Evolutionary conservation across 805 yeast species (phyloP).

Genomic region (Suhomyces faveliae): DNA sequence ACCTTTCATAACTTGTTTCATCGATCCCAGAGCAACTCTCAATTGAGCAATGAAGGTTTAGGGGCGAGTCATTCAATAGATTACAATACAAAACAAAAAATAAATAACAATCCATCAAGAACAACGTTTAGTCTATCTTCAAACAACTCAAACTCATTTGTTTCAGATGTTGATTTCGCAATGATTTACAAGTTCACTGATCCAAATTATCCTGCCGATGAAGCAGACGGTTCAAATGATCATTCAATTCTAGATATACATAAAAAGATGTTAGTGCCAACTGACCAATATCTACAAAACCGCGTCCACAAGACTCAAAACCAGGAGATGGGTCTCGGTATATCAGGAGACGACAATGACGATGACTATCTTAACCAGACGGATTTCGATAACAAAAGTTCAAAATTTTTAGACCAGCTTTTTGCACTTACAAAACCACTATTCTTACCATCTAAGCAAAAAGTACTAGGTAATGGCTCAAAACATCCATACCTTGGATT

Average conservation of each 20-base stretch:
- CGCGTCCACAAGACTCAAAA: constrained; percentile 16
- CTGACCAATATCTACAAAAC: constrained; percentile 32
- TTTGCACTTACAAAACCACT: constrained; percentile 23
- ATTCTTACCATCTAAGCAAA: constrained; percentile 24
- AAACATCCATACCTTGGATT: constrained; percentile 22
- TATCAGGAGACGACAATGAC: constrained; percentile 11
- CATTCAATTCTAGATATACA: constrained; percentile 27
- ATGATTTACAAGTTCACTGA: constrained; percentile 34
- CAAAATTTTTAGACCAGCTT: constrained; percentile 20
- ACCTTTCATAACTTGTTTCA: constrained; percentile 37
- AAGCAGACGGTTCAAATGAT: constrained; percentile 19
- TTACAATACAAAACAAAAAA: constrained; percentile 9
- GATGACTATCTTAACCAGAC: constrained; percentile 14
- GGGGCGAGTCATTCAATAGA: constrained; percentile 12
- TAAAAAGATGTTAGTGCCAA: constrained; percentile 31
- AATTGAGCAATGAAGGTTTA: constrained; percentile 9
- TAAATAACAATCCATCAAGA: constrained; percentile 15
- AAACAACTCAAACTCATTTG: constrained; percentile 32
- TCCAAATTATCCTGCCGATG: constrained; percentile 28
- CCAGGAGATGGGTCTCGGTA: constrained; percentile 22
- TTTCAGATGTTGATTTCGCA: constrained; percentile 31
- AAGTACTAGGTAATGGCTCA: constrained; percentile 19
- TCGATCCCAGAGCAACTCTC: constrained; percentile 20
- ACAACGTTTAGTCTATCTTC: constrained; percentile 31
- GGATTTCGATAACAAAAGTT: constrained; percentile 16